phyloP scores from a whole-genome alignment of 1,139 yeast species.

The Tardiomyces blankii region DNA sequence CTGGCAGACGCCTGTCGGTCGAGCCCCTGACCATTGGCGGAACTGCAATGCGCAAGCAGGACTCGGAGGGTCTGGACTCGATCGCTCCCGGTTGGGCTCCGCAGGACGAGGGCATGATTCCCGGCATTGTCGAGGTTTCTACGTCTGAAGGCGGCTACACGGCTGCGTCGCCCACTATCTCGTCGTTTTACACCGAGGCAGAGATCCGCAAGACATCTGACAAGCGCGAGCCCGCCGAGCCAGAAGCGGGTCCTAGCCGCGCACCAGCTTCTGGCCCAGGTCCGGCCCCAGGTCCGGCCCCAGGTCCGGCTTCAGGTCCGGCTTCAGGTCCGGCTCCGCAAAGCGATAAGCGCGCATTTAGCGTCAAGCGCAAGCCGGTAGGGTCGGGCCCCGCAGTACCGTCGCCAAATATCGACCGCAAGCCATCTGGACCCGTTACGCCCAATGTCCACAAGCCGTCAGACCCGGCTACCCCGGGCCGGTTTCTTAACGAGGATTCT shows the following conservation, averaged over 20 bases:
- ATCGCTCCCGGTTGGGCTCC: not conserved
- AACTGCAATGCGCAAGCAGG: not conserved
- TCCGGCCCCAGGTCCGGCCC: no score
- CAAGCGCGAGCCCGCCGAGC: not conserved
- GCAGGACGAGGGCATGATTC: not conserved
- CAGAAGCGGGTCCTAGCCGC: not conserved
- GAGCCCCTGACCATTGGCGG: not conserved
- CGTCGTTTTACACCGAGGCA: not conserved
- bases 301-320: no score
- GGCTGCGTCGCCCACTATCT: not conserved
- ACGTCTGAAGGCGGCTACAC: not conserved
- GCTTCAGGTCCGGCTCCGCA: no score
- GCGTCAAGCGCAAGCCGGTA: not conserved
- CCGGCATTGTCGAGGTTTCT: not conserved
- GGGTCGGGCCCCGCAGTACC: not conserved
- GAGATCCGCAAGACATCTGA: not conserved
- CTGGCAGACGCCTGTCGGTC: not conserved
- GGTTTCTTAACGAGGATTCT: no score
- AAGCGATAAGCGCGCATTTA: not conserved
- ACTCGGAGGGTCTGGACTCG: not conserved
- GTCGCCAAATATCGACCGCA: not conserved
- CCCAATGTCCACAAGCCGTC: not conserved
- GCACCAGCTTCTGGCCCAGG: no score
- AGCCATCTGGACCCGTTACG: not conserved
- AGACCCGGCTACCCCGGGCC: not conserved